These are phyloP conservation scores for Suhomyces kunorum DNA, from an alignment of 1,139 yeast genomes.

Conservation along the genomic window DNA sequence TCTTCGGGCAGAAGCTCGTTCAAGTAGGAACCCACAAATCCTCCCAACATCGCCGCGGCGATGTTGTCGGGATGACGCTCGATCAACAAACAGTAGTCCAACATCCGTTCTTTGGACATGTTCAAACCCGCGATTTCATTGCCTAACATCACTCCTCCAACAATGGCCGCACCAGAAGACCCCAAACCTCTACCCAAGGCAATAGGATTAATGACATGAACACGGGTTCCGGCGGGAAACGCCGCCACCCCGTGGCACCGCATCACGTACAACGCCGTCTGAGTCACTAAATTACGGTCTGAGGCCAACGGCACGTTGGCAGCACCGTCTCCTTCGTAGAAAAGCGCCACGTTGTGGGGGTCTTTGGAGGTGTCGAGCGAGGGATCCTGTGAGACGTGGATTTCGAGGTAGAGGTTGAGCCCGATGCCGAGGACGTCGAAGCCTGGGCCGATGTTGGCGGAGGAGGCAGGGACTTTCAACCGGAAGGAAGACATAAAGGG, in stretches of 20 bases:
- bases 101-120: conserved; percentile 74
- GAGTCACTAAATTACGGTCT: conserved; percentile 80
- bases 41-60: conserved; percentile 99
- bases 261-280: conserved; percentile 87
- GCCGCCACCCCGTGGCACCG: conserved; percentile 73
- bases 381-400: conserved; percentile 66
- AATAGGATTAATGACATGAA: conserved; percentile 83
- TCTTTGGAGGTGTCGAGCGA: conserved; percentile 53
- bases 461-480: conserved; percentile 90
- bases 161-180: conserved; percentile 98
- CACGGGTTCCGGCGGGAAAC: conserved; percentile 83
- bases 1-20: conserved; percentile 76
- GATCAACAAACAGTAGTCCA: conserved; percentile 93
- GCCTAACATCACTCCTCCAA: conserved; percentile 93
- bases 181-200: conserved; percentile 97
- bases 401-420: conserved; percentile 67
- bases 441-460: conserved; percentile 98
- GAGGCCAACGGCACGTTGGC: conserved; percentile 74
- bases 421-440: conserved; percentile 96
- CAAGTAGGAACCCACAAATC: conserved; percentile 92
- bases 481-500: conserved; percentile 34
- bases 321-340: conserved; percentile 78
- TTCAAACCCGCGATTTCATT: conserved; percentile 77
- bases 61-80: conserved; percentile 98
- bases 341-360: conserved; percentile 66